phyloP scores from a whole-genome alignment of 2,329 filamentous ascomycete genomes.

The Mycosphaerella sp. region DNA sequence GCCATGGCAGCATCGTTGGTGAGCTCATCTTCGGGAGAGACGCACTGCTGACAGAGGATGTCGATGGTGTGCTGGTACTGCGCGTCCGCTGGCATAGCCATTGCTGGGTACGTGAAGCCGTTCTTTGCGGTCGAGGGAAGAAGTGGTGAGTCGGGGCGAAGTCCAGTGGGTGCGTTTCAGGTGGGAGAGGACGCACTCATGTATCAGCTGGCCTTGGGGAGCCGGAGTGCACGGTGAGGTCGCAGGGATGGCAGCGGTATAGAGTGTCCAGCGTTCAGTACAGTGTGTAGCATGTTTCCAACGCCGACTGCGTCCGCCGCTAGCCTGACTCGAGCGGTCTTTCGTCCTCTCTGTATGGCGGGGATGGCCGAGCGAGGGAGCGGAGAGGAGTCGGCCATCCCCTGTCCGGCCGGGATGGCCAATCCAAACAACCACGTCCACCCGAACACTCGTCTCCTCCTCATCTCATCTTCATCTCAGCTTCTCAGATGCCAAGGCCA shows the following conservation, averaged over 20 bases:
- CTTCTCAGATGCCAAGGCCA: too few relatives aligned
- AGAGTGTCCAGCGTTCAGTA: too few relatives aligned
- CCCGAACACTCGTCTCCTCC: not conserved
- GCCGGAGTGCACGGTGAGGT: not conserved
- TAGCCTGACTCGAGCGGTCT: too few relatives aligned
- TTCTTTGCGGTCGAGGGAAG: too few relatives aligned
- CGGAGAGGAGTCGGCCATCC: too few relatives aligned
- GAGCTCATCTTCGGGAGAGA: constrained; percentile 1
- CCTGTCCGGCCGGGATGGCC: not conserved
- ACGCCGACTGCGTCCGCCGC: too few relatives aligned
- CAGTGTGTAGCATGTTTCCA: not conserved
- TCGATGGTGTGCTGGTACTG: constrained; percentile 8
- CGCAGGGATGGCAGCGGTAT: not conserved
- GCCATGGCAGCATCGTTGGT: constrained; percentile 5
- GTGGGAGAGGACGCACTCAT: not conserved
- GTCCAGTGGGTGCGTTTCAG: not conserved
- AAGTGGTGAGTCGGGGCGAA: not conserved
- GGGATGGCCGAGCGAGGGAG: too few relatives aligned
- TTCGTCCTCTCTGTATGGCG: too few relatives aligned
- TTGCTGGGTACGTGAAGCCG: not conserved
- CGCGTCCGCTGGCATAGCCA: not conserved
- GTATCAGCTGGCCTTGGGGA: not conserved
- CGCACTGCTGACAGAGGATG: constrained; percentile 5
- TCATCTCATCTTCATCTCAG: too few relatives aligned
- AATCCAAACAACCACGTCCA: not conserved